These are phyloP conservation scores for Populus euphratica DNA, from an alignment of 345 rosid genomes.

Conservation along the genomic window DNA sequence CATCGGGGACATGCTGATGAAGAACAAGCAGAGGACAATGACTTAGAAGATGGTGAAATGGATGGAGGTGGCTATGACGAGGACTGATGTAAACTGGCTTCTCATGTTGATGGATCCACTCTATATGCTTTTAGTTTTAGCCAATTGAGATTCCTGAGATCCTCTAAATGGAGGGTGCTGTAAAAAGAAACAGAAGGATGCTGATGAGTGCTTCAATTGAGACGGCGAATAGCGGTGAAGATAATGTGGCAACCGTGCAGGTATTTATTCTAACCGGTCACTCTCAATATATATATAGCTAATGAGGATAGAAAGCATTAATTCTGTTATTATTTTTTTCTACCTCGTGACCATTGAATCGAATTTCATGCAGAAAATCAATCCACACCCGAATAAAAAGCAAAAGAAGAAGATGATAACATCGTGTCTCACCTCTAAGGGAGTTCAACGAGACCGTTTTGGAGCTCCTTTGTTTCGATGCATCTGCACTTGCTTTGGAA, in stretches of 20 bases:
- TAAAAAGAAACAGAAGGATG: background rate
- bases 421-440: too few species aligned
- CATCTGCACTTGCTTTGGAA: too few species aligned
- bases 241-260: background rate
- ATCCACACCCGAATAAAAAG: too few species aligned
- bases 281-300: too few species aligned
- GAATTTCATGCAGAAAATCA: too few species aligned
- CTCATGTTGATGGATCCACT: background rate
- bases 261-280: background rate
- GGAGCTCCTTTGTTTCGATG: too few species aligned
- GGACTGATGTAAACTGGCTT: background rate
- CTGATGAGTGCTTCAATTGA: background rate
- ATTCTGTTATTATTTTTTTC: too few species aligned
- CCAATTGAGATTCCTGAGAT: background rate
- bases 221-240: background rate
- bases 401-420: too few species aligned
- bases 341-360: too few species aligned
- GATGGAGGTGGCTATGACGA: constrained; percentile 42
- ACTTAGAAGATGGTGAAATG: constrained; percentile 47
- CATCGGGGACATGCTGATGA: constrained; percentile 36
- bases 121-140: too few species aligned
- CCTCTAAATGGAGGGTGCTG: background rate
- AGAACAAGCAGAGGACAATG: constrained; percentile 39
- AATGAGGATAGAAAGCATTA: too few species aligned
- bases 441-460: too few species aligned